phyloP scores from a whole-genome alignment of 768 basidiomycete genomes.

The Coprinopsis marcescibilis region DNA sequence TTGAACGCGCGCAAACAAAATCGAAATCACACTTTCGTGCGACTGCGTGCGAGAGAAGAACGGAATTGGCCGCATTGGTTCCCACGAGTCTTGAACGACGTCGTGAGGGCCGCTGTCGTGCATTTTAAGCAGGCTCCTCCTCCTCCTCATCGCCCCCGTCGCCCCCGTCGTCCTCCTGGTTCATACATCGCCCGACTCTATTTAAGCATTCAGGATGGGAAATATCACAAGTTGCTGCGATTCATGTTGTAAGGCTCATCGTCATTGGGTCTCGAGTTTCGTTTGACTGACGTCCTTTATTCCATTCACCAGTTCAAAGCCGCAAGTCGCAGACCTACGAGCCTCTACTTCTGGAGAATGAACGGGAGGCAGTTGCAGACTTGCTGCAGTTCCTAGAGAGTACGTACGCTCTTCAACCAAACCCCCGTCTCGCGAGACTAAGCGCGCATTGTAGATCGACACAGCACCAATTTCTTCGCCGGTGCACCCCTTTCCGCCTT shows the following conservation, averaged over 20 bases:
- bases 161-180: conserved; percentile 4
- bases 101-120: conserved; percentile 5
- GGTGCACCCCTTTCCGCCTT: conserved; percentile 89
- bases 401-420: conserved; percentile 37
- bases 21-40: too few species aligned
- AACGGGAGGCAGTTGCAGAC: conserved; percentile 97
- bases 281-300: conserved; percentile 17
- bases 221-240: conserved; percentile 78
- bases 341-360: conserved; percentile 82
- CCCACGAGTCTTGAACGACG: conserved; percentile 11
- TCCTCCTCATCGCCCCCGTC: conserved; percentile 5
- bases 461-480: conserved; percentile 96
- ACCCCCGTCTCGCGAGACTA: background rate
- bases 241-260: conserved; percentile 64
- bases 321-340: conserved; percentile 85
- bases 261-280: conserved; percentile 10
- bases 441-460: conserved; percentile 63
- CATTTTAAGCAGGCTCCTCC: conserved; percentile 15
- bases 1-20: background rate
- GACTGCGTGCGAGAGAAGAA: conserved; percentile 2
- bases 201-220: conserved; percentile 45
- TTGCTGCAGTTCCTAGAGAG: conserved; percentile 97
- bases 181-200: background rate
- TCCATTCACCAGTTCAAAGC: conserved; percentile 53
- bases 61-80: conserved; percentile 11